Evolutionary conservation across 352 stramenopile genomes (phyloP), one percentile per base, ranked within the genome.

Genomic region (Pythium vanterpoolii): DNA sequence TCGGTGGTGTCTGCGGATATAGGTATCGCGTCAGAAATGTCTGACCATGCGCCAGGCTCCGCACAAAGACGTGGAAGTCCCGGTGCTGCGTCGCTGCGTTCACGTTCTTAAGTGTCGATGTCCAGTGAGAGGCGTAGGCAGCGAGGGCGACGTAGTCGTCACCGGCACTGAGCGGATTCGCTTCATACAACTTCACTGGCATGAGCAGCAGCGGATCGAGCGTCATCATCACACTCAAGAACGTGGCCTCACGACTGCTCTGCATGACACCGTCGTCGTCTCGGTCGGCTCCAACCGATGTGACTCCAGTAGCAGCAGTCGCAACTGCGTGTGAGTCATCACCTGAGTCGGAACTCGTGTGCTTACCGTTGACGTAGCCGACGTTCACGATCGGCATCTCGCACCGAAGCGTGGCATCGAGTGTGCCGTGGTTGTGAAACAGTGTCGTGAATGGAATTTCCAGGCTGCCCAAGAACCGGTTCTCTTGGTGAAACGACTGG

Each of bases 401-500:
- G 28, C 95, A 89, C 0, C 86, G 85, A 11, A 98, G 61, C 13
- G 75, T 76, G 16, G 85, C 86, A 49, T 97, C 87, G 7, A 98
- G 49, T 4, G 71, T 67, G 19, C 93, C 83, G 16, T 85, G 68
- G 24, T 77, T 77, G 43, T 73, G 67, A 54, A 96, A 96, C 0
- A 98, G 69, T 18, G 91, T 96, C 49, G 81, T 69, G 66, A 98
- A 97, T 7, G 92, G 92, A 18, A 98, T 76, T 43, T 83, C 74
- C 6, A 98, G 56, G 8, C 70, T 74, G 4, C 90, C 92, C 4
- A 98, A 66, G 51, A 90, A 97, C 19, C 82, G 78, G 27, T 93
- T 89, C 48, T 98, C 86, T 8, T 76, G 68, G 40, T 84, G 73
- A 11, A 91, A 70, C 27, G 75, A 79, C 19, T 76, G 62, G 45